Base-by-base conservation (phyloP, 2,329 filamentous ascomycete genomes). In the Leptographium galeiforme region DNA sequence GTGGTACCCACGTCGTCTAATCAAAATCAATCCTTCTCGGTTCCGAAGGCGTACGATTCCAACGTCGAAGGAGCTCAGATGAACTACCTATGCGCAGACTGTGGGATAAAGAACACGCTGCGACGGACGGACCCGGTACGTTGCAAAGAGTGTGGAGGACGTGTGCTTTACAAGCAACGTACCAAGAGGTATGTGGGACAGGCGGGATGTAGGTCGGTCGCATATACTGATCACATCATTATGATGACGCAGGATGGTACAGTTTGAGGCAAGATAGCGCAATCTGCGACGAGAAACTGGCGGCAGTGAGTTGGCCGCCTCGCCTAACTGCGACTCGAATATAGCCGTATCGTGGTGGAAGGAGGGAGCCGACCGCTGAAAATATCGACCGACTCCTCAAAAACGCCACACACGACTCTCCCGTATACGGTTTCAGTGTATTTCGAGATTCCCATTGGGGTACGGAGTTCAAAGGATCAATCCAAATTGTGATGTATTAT, bases 91-190 rank as follows among this genome's bases (percentile, higher is more conserved):
- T 95, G 87, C 73, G 89, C 87, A 65, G 88, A 94, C 71, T 95
- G 89, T 74, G 87, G 86, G 56, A 75, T 79, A 57, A 84, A 86
- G 61, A 86, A 91, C 46, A 76, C 79, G 18, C 73, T 95, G 61
- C 85, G 85, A 69, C 80, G 84, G 60, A 84, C 82, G 57, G 88
- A 93, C 63, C 82, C 85, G 38, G 91, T 95, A 61, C 78, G 88
- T 33, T 95, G 89, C 76, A 86, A 87, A 68, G 87, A 90, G 71
- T 98, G 93, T 68, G 93, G 93, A 8, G 93, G 95, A 64, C 84
- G 93, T 60, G 89, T 98, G 57, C 72, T 98, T 61, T 97, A 97
- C 72, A 98, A 98, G 80, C 88, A 96, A 79, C 75, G 93, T 66
- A 98, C 93, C 46, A 96, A 95, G 77, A 82, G 93, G 93, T 96